Evolutionary conservation across 75 land plant species (phyloP), one percentile per base, ranked within the genome.

Genomic region (Sequoiadendron giganteum): DNA sequence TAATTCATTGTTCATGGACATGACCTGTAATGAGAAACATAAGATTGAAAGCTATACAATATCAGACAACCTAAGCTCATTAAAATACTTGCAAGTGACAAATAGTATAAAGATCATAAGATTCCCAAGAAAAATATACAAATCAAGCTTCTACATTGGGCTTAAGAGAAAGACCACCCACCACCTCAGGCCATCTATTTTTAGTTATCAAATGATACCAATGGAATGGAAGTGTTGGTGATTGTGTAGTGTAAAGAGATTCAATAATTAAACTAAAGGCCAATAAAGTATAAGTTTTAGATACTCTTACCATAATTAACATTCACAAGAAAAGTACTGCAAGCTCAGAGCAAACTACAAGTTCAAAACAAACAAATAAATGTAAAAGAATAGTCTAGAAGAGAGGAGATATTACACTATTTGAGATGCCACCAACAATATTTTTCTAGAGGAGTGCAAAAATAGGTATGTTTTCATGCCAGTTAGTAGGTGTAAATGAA

Each of bases 391-490:
- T 48, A 21, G 2, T 49, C 52, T 52, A 91, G 86, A 89, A 39
- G 90, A 89, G 91, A 45, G 87, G 91, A 89, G 94, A 94, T 94
- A 93, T 89, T 93, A 95, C 95, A 97, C 99, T 91, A 99, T 99
- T 89, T 98, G 99, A 54, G 94, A 94, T 80, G 98, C 98, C 87
- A 99, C 99, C 85, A 94, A 84, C 1, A 89, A 90, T 11, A 92
- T 94, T 91, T 94, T 94, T 84, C 93, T 93, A 89, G 95, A 95
- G 34, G 99, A 95, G 87, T 96, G 97, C 68, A 98, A 94, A 91
- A 95, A 97, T 32, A 98, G 88, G 86, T 95, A 98, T 48, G 95
- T 90, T 2, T 97, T 95, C 99, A 98, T 96, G 87, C 99, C 97
- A 28, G 97, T 97, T 42, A 95, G 95, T 10, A 98, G n/a, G n/a